These are phyloP conservation scores for Diaporthe vexans DNA, from an alignment of 2,329 filamentous ascomycete species.

Conservation along the genomic window DNA sequence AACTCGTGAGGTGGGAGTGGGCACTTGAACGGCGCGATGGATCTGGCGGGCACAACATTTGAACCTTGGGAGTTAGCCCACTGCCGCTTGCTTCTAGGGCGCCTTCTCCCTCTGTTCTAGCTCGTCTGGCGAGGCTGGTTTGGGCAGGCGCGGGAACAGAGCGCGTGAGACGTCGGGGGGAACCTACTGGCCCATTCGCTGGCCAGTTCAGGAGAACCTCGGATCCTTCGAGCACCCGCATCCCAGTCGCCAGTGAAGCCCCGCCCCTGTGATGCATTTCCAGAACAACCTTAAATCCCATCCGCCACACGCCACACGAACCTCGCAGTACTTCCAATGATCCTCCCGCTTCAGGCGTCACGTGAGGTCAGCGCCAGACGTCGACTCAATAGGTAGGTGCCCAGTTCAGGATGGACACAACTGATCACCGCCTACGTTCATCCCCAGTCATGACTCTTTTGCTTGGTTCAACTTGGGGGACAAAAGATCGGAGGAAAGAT, in stretches of 20 bases:
- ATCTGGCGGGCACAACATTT: not conserved
- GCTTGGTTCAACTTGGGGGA: not conserved
- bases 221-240: not conserved
- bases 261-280: not conserved
- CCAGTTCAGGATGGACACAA: not conserved
- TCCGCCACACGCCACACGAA: not conserved
- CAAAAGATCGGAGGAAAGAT: too few species aligned
- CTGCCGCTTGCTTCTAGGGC: conserved; percentile 4
- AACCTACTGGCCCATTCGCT: not conserved
- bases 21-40: not conserved
- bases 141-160: not conserved
- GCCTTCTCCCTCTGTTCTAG: conserved; percentile 16
- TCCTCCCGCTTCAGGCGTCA: conserved; percentile 2
- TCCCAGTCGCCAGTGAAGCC: not conserved
- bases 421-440: not conserved
- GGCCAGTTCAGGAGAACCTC: not conserved
- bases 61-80: not conserved
- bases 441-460: not conserved
- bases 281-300: conserved; percentile 16
- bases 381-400: not conserved
- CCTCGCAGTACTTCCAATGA: not conserved
- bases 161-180: not conserved
- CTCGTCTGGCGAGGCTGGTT: not conserved
- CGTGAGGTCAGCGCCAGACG: conserved; percentile 22
- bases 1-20: too few species aligned